Conservation (phyloP, 768 basidiomycete genomes). For the Mycena chlorophos region DNA sequence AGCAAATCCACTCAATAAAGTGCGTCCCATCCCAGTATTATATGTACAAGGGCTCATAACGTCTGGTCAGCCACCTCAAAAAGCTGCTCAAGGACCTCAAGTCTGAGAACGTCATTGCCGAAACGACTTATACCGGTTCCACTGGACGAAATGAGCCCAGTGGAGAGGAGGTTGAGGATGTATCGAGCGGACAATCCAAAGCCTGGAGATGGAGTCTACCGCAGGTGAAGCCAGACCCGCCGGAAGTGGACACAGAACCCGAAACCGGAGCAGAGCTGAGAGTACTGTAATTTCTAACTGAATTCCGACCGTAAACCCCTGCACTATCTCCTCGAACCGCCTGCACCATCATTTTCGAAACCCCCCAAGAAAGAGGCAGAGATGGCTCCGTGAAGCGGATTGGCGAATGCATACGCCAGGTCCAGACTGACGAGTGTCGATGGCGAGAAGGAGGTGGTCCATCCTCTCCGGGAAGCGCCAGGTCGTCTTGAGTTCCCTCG, state of each 20-base stretch:
- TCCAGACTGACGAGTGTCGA: slow-evolving; percentile 86
- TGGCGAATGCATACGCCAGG: slow-evolving; percentile 83
- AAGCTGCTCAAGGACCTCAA: no score
- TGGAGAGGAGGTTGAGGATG: neutral
- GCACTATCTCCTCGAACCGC: slow-evolving; percentile 87
- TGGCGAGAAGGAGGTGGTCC: slow-evolving; percentile 28
- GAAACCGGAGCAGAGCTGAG: no score
- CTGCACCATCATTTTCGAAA: slow-evolving; percentile 85
- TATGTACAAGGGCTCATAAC: no score
- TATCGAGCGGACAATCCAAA: neutral
- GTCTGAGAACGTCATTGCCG: neutral
- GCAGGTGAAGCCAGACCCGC: no score
- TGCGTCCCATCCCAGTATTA: no score
- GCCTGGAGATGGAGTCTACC: slow-evolving; percentile 11
- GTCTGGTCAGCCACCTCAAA: slow-evolving; percentile 19
- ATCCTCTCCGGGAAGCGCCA: slow-evolving; percentile 62
- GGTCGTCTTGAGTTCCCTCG: slow-evolving; percentile 63
- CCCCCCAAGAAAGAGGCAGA: slow-evolving; percentile 84
- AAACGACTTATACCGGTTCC: neutral
- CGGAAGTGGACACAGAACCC: no score
- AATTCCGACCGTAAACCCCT: slow-evolving; percentile 56
- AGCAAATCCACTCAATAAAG: no score
- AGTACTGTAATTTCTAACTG: neutral
- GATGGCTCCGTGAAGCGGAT: slow-evolving; percentile 81
- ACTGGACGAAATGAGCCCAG: neutral